Conservation (phyloP, 2,329 filamentous ascomycete species). For the Davidsoniella eucalypti region DNA sequence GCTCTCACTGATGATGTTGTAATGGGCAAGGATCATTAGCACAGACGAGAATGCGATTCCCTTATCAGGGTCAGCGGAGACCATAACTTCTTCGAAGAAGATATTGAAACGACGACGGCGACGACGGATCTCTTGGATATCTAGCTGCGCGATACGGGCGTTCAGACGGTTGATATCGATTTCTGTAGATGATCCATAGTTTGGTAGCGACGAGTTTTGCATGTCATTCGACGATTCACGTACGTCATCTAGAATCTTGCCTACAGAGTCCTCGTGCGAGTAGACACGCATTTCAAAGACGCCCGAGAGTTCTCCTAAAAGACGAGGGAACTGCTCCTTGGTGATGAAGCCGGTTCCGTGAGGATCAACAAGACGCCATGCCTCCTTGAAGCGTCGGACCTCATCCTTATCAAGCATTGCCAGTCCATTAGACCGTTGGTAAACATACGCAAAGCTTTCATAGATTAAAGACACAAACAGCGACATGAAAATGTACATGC, state of each 20-base stretch:
- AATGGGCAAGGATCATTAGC: slow-evolving; percentile 89
- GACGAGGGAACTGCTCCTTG: slow-evolving; percentile 73
- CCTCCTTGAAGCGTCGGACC: slow-evolving; percentile 92
- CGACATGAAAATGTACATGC: slow-evolving; percentile 99
- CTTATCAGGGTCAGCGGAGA: slow-evolving; percentile 74
- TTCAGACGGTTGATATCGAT: slow-evolving; percentile 66
- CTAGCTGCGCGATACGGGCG: slow-evolving; percentile 53
- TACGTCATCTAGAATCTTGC: slow-evolving; percentile 74
- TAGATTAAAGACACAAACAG: slow-evolving; percentile 97
- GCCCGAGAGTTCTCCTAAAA: slow-evolving; percentile 83
- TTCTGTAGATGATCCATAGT: slow-evolving; percentile 34
- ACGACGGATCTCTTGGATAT: slow-evolving; percentile 56
- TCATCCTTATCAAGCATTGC: slow-evolving; percentile 83
- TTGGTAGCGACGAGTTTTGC: slow-evolving; percentile 34
- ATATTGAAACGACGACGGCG: slow-evolving; percentile 68
- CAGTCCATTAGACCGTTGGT: slow-evolving; percentile 87
- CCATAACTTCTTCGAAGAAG: slow-evolving; percentile 95
- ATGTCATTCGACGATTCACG: slow-evolving; percentile 37
- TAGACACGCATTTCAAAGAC: slow-evolving; percentile 97
- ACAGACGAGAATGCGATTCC: slow-evolving; percentile 87
- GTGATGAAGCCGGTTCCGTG: slow-evolving; percentile 80
- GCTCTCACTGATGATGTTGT: slow-evolving; percentile 96
- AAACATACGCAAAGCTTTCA: slow-evolving; percentile 98
- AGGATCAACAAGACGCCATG: slow-evolving; percentile 91
- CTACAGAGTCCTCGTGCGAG: slow-evolving; percentile 73